These are phyloP conservation scores for Microthlaspi erraticum DNA, from an alignment of 345 rosid species.

Conservation along the genomic window DNA sequence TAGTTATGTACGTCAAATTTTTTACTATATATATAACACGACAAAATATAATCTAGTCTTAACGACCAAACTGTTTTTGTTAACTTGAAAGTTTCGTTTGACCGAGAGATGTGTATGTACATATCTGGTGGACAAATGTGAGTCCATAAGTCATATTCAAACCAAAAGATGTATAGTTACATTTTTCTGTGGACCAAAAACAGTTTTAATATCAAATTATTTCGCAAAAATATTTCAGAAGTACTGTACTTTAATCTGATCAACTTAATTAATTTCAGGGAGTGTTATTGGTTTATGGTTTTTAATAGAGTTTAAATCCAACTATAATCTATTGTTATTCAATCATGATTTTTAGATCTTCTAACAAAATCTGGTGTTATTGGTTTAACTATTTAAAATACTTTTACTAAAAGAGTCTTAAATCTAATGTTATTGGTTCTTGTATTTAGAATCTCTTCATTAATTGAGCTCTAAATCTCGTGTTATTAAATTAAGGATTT, in stretches of 20 bases:
- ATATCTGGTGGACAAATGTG: conserved; percentile 16
- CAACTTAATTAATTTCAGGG: neutral
- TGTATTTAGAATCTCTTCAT: too few species aligned
- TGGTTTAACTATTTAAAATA: too few species aligned
- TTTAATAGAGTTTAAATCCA: too few species aligned
- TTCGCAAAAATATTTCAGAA: neutral
- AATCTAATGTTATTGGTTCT: too few species aligned
- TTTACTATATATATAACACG: neutral
- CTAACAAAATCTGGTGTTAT: too few species aligned
- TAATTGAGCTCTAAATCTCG: too few species aligned
- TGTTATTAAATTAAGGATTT: too few species aligned
- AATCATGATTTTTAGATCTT: too few species aligned
- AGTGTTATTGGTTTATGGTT: too few species aligned
- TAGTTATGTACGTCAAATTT: neutral
- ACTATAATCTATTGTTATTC: too few species aligned
- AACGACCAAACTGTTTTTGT: neutral
- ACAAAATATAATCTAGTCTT: neutral
- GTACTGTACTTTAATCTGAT: neutral
- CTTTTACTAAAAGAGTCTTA: too few species aligned
- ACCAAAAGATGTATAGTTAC: conserved; percentile 4
- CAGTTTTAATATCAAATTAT: neutral
- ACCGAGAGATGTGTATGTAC: conserved; percentile 6
- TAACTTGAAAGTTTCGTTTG: conserved; percentile 19
- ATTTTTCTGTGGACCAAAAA: conserved; percentile 1
- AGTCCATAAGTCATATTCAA: conserved; percentile 5